These are phyloP conservation scores for Coleophoma crateriformis DNA, from an alignment of 2,329 filamentous ascomycete species.

Conservation along the genomic window DNA sequence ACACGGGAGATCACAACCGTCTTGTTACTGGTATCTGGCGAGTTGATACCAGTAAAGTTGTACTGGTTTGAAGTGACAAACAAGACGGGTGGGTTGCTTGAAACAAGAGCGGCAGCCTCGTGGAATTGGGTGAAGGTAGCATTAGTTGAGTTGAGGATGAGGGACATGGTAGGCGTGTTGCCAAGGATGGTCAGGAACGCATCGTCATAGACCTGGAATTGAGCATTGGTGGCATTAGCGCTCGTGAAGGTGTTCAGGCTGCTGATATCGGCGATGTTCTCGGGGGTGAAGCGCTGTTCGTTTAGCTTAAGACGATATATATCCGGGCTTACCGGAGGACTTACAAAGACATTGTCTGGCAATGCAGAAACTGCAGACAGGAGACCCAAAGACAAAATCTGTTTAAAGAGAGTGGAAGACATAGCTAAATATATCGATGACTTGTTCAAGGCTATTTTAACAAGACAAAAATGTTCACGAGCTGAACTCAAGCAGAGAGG, in stretches of 20 bases:
- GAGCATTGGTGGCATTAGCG: not conserved
- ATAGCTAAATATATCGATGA: not conserved
- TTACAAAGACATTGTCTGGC: not conserved
- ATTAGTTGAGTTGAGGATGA: slow-evolving; percentile 38
- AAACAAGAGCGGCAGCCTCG: slow-evolving; percentile 47
- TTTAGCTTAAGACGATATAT: too few relatives aligned
- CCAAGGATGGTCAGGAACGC: slow-evolving; percentile 47
- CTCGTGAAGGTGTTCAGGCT: not conserved
- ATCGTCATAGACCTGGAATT: slow-evolving; percentile 41
- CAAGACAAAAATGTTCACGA: too few relatives aligned
- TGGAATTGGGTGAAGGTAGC: slow-evolving; percentile 46
- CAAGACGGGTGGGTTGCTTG: slow-evolving; percentile 30
- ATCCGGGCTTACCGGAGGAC: not conserved
- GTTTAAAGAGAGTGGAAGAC: not conserved
- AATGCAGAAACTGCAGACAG: not conserved
- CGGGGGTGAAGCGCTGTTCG: not conserved
- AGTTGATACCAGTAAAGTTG: slow-evolving; percentile 28
- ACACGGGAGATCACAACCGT: slow-evolving; percentile 7
- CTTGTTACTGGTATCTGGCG: slow-evolving; percentile 8
- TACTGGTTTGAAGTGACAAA: slow-evolving; percentile 37
- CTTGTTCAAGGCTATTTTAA: too few relatives aligned
- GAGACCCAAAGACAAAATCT: not conserved
- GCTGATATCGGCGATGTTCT: not conserved
- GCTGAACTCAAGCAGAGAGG: too few relatives aligned
- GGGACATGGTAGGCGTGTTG: not conserved